phyloP scores from a whole-genome alignment of 1,284 basidiomycete species.

The Neotropicomus parvogracilis region DNA sequence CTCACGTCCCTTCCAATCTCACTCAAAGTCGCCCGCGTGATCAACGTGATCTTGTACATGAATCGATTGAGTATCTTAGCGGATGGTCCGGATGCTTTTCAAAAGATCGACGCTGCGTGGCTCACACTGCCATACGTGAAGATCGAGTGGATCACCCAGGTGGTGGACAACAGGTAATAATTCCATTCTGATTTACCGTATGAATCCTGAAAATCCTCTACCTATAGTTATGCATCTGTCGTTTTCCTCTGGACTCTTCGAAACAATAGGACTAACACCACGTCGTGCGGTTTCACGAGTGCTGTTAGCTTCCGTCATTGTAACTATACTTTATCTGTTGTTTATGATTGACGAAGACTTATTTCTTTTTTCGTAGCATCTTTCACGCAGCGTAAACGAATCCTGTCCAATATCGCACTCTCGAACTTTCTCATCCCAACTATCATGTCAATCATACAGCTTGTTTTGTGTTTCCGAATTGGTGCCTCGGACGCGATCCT shows the following conservation, averaged over 20 bases:
- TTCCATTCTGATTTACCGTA: too few species aligned
- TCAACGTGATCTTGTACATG: slow-evolving; percentile 14
- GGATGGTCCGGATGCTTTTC: not conserved
- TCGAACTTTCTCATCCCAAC: slow-evolving; percentile 26
- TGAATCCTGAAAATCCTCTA: not conserved
- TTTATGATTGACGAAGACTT: not conserved
- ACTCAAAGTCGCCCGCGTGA: slow-evolving; percentile 17
- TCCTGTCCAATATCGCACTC: slow-evolving; percentile 16
- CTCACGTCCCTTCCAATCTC: slow-evolving; percentile 16
- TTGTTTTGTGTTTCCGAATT: slow-evolving; percentile 9
- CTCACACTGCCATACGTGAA: slow-evolving; percentile 17
- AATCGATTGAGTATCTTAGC: slow-evolving; percentile 1
- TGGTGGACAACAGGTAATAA: slow-evolving; percentile 22
- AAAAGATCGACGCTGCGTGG: not conserved
- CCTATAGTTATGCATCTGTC: slow-evolving; percentile 19
- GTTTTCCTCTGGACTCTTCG: slow-evolving; percentile 22
- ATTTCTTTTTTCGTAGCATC: slow-evolving; percentile 5
- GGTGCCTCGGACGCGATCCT: not conserved
- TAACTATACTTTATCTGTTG: not conserved
- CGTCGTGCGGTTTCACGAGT: slow-evolving; percentile 1
- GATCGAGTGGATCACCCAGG: slow-evolving; percentile 23
- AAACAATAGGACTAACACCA: not conserved
- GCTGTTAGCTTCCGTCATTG: slow-evolving; percentile 1
- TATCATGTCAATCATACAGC: slow-evolving; percentile 18
- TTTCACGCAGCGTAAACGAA: slow-evolving; percentile 13